These are phyloP conservation scores for Fraxinus greggii DNA, from an alignment of 305 asterid genomes.

Conservation along the genomic window DNA sequence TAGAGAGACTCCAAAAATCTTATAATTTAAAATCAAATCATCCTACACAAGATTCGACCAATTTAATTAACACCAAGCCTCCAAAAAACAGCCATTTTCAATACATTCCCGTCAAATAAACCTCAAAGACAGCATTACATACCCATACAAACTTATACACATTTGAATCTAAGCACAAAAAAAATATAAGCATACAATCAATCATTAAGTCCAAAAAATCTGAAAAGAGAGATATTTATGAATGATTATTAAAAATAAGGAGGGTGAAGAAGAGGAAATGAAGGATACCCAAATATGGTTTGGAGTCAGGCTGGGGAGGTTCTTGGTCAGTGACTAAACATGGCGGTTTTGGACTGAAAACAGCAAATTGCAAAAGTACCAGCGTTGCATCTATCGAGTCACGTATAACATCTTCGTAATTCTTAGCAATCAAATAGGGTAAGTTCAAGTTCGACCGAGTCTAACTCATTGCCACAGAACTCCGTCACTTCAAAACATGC, in stretches of 20 bases:
- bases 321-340: too few species aligned
- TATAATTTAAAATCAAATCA: neutral
- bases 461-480: slow-evolving; percentile 29
- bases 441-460: slow-evolving; percentile 40
- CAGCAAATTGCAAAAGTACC: slow-evolving; percentile 25
- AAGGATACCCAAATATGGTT: slow-evolving; percentile 76
- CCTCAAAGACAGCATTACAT: neutral
- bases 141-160: neutral
- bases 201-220: slow-evolving; percentile 1
- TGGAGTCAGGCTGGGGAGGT: too few species aligned
- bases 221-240: neutral
- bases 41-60: too few species aligned
- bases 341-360: too few species aligned
- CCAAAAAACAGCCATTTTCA: neutral
- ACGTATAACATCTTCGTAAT: slow-evolving; percentile 30
- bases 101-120: neutral
- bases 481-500: neutral
- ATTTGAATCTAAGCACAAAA: neutral
- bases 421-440: slow-evolving; percentile 40
- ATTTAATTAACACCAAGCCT: neutral
- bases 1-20: neutral
- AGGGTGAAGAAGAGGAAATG: neutral
- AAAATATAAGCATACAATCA: slow-evolving; percentile 21
- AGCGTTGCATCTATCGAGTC: slow-evolving; percentile 18
- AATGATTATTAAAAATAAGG: neutral